Evolutionary conservation across 129 eudicot genomes (phyloP), one percentile per base, ranked within the genome.

Genomic region (Pseudognaphalium luteoalbum): DNA sequence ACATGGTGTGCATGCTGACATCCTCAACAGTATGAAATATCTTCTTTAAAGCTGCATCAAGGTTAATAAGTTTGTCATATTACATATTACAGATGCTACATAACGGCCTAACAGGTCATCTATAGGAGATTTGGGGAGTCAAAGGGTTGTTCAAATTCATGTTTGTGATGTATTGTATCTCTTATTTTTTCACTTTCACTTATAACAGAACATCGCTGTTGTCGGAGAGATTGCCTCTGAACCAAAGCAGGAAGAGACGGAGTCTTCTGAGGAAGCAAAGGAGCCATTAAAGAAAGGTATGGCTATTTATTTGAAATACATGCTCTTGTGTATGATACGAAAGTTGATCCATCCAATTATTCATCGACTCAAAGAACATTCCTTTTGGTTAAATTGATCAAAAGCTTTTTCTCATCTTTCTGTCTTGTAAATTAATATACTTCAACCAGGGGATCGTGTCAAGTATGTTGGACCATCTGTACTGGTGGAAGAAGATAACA

Each of bases 371-470:
- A 3, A 41, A 44, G 21, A 47, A 20, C 44, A 44, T 76, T 14
- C 19, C 22, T 44, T 64, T 30, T 50, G 47, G 20, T 16, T 62
- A 30, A 14, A 76, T 32, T 50, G 25, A 50, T 66, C 3, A 54
- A 22, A 51, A 33, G 14, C 15, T 21, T 20, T 22, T 60, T 8
- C 42, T 35, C 35, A 20, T 67, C 8, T 68, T 41, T 68, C 59
- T 58, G 42, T 41, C 7, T 11, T 5, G 19, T 58, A 20, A 42
- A n/a, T 37, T 59, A 71, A 63, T 83, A 20, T 28, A 57, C 52
- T 52, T 20, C 52, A 67, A 72, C 56, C 83, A 95, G 99, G 99
- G 82, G 97, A 95, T 78, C 97, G 89, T 14, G 94, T 95, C 34
- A 95, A 91, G 80, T 95, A 95, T 63, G 75, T 85, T 64, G 99